Evolutionary conservation across 2,329 filamentous ascomycete species (phyloP).

Genomic region (Beauveria pseudobassiana): DNA sequence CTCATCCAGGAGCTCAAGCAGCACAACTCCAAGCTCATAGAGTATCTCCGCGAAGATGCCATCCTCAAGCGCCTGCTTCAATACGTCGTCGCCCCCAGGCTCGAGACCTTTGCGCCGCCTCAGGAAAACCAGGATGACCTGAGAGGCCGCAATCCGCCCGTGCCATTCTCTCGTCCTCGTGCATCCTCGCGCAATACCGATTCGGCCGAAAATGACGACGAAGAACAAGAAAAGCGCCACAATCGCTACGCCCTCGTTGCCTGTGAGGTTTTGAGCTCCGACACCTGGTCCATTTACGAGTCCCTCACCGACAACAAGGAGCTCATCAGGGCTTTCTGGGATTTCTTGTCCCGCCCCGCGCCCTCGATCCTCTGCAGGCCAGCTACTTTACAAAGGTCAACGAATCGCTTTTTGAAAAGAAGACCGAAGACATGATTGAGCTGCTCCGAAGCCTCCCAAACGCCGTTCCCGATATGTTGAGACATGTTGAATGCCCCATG

Average conservation of each 20-base stretch:
- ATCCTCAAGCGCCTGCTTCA: constrained; percentile 79
- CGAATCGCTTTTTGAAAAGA: constrained; percentile 93
- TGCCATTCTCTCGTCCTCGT: constrained; percentile 44
- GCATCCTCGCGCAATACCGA: constrained; percentile 46
- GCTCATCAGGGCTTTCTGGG: constrained; percentile 80
- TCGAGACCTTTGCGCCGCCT: constrained; percentile 47
- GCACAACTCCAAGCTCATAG: constrained; percentile 94
- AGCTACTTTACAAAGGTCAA: constrained; percentile 99
- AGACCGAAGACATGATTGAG: constrained; percentile 93
- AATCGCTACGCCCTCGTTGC: constrained; percentile 91
- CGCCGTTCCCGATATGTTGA: constrained; percentile 76
- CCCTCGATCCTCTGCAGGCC: constrained; percentile 89
- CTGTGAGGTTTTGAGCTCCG: constrained; percentile 87
- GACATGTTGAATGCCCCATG: constrained; percentile 95
- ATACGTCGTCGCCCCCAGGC: constrained; percentile 79
- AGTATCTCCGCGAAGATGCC: constrained; percentile 83
- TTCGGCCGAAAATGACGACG: constrained; percentile 44
- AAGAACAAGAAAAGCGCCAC: constrained; percentile 82
- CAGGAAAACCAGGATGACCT: constrained; percentile 45
- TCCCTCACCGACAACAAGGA: constrained; percentile 78
- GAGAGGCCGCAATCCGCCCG: constrained; percentile 34
- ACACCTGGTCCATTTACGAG: constrained; percentile 95
- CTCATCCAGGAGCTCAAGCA: constrained; percentile 96
- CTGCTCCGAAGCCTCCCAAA: constrained; percentile 79
- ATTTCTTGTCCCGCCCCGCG: constrained; percentile 74